phyloP scores from a whole-genome alignment of 2,329 filamentous ascomycete genomes.

The Fusarium nisikadoi region DNA sequence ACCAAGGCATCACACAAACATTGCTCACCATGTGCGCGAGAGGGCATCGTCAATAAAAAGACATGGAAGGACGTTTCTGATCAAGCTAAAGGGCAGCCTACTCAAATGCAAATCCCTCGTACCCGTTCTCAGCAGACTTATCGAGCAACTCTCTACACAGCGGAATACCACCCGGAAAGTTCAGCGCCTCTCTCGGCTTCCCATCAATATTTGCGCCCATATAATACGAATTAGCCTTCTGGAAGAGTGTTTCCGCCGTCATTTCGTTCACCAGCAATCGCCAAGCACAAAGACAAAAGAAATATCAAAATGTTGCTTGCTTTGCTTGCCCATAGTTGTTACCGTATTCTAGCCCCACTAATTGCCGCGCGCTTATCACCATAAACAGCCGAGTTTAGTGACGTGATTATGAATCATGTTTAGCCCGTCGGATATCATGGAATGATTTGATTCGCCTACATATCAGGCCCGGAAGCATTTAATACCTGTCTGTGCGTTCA shows the following conservation, averaged over 20 bases:
- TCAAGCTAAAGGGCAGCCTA: too few relatives aligned
- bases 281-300: background rate
- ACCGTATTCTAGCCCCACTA: background rate
- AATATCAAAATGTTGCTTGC: background rate
- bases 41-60: too few relatives aligned
- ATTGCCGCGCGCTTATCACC: constrained; percentile 7
- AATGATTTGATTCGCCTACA: background rate
- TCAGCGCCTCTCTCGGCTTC: rapidly evolving
- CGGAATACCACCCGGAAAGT: rapidly evolving
- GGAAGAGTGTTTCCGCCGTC: background rate
- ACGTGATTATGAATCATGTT: constrained; percentile 13
- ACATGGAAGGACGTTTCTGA: too few relatives aligned
- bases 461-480: rapidly evolving
- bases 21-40: too few relatives aligned
- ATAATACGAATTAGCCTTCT: too few relatives aligned
- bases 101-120: background rate
- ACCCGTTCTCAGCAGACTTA: background rate
- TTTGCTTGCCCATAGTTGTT: background rate
- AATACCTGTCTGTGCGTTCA: rapidly evolving
- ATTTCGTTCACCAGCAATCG: background rate
- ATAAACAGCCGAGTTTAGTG: background rate
- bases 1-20: too few relatives aligned
- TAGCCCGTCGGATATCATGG: background rate
- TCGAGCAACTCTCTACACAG: background rate
- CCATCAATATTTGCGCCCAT: background rate